Percentiles rank a stretch among this genome's conserved stretches.
Conservation (phyloP, 441 rosid genomes). For the Bocquillonia castaneifolia region DNA sequence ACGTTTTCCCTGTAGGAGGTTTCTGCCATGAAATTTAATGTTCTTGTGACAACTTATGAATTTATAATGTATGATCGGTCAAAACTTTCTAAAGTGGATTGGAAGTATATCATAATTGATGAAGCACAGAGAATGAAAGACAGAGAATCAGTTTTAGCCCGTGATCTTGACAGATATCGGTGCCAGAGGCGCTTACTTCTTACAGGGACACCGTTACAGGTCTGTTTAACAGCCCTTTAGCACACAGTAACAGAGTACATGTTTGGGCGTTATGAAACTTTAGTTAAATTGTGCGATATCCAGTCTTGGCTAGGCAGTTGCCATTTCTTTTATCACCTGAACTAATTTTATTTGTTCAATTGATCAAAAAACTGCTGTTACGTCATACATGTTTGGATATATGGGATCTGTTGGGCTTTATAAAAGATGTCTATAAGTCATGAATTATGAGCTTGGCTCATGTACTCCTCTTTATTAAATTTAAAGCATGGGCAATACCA, state of each 20-base stretch:
- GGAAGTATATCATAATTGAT: conserved; percentile 98
- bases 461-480: neutral
- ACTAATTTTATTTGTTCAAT: conserved; percentile 4
- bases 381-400: neutral
- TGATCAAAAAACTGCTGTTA: neutral
- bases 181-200: conserved; percentile 99
- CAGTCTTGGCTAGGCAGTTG: neutral
- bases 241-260: conserved; percentile 1
- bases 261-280: conserved; percentile 5
- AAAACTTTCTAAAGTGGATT: conserved; percentile 95
- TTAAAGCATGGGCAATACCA: neutral
- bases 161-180: conserved; percentile 99
- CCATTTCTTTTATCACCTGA: neutral
- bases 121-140: conserved; percentile 99
- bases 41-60: conserved; percentile 97
- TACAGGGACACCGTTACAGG: conserved; percentile 99
- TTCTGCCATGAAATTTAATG: conserved; percentile 93
- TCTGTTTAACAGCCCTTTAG: conserved; percentile 34
- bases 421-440: neutral
- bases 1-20: conserved; percentile 63
- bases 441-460: neutral
- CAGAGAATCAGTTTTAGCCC: conserved; percentile 98
- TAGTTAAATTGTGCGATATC: neutral
- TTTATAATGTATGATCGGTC: conserved; percentile 99
- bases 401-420: neutral